These are phyloP conservation scores for Ceraceosorus bombacis DNA, from an alignment of 1,284 basidiomycete species.

Conservation along the genomic window DNA sequence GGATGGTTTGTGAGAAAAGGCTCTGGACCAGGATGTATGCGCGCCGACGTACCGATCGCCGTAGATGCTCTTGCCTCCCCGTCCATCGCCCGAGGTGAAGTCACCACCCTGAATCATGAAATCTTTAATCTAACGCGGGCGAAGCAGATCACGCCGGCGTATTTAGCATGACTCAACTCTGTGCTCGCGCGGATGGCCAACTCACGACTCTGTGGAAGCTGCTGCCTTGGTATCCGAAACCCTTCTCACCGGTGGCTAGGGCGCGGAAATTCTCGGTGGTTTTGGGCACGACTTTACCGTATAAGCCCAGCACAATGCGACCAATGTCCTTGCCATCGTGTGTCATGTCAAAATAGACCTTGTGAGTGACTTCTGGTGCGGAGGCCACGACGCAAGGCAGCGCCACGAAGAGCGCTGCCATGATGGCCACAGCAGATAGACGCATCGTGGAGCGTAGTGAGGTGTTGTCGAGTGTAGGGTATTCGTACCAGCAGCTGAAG, in stretches of 20 bases:
- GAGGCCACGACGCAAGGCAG: background rate
- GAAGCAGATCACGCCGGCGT: too few relatives aligned
- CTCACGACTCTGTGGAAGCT: slow-evolving; percentile 49
- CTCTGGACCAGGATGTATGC: too few relatives aligned
- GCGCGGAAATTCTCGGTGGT: slow-evolving; percentile 28
- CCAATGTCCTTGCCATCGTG: slow-evolving; percentile 41
- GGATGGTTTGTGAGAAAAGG: too few relatives aligned
- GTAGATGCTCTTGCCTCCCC: slow-evolving; percentile 46
- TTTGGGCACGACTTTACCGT: slow-evolving; percentile 39
- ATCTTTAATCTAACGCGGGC: background rate
- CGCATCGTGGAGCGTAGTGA: background rate
- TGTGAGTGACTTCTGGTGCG: background rate
- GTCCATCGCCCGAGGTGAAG: slow-evolving; percentile 44
- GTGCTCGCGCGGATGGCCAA: too few relatives aligned
- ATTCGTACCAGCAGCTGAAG: too few relatives aligned
- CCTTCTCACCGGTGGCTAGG: slow-evolving; percentile 17
- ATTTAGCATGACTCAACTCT: too few relatives aligned
- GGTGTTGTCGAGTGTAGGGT: too few relatives aligned
- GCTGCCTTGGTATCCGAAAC: slow-evolving; percentile 21
- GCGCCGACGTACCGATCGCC: slow-evolving; percentile 9
- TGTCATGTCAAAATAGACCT: slow-evolving; percentile 44
- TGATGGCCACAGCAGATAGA: background rate
- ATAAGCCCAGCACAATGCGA: slow-evolving; percentile 39
- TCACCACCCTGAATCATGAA: slow-evolving; percentile 35
- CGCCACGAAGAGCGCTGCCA: background rate